Evolutionary conservation across 805 yeast genomes (phyloP), one percentile per base, ranked within the genome.

Genomic region (Blastobotrys robertii): DNA sequence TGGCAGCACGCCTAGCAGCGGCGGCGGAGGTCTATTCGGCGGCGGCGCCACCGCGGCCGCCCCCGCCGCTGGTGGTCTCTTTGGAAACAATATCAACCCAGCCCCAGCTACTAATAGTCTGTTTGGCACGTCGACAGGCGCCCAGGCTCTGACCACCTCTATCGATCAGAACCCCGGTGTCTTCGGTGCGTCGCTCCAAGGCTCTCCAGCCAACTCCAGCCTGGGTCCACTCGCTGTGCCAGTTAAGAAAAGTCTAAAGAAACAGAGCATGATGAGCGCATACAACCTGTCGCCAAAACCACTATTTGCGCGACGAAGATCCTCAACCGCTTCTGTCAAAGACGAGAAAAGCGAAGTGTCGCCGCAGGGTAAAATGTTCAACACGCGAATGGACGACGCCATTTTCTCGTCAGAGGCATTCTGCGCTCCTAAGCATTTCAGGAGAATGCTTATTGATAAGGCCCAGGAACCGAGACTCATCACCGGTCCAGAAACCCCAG

Each of bases 391-490:
- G 3, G 88, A 84, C 57, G 70, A 73, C 42, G 81, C 84, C 3
- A 81, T 84, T 47, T 60, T 82, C 46, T 67, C 81, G 2, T 76
- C 85, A n/a, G 81, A 76, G 34, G 76, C 83, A 3, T 83, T 84
- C 58, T 74, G 80, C 3, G 85, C 85, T 30, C 71, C 76, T 41
- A 64, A 67, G 34, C 73, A 71, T 45, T 68, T 74, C 48, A 74
- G 74, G 39, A 69, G 72, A 47, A 63, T 81, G 43, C 68, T 77
- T 3, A 71, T 80, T 46, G 77, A 76, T 36, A 71, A 70, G 6
- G 49, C 48, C 15, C 25, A 30, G 10, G 34, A 30, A 8, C 11
- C 35, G 8, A 14, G 10, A 9, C 29, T 38, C 8, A 10, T 38
- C 13, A 11, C 25, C 8, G 16, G 28, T 3, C 35, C 34, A 29